Base-by-base conservation (phyloP, 2,329 filamentous ascomycete genomes). In the Colletotrichum somersetense region DNA sequence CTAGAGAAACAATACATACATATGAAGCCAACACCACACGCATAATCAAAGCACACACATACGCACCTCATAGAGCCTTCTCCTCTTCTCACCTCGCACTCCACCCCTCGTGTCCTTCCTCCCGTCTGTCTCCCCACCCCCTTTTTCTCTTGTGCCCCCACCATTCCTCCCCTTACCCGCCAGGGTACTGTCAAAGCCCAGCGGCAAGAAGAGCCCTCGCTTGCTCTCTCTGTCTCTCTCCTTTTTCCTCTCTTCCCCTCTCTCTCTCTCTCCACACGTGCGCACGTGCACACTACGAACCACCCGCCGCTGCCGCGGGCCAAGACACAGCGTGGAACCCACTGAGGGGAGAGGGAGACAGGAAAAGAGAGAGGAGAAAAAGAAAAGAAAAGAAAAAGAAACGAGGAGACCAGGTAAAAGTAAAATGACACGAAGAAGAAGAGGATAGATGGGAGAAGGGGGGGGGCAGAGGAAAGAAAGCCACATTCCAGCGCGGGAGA, bases 381-480 rank as follows among this genome's bases (percentile, higher is more conserved):
- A 18, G 67, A 63, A 26, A 62, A 53, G 7, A 20, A 46, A 7
- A 6, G 35, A n/a, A 44, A 16, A 61, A 58, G 30, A 33, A 67
- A 57, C 20, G 62, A 35, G 61, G 53, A 61, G 66, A 10, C 35
- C 26, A 52, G 30, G 50, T 40, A 53, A 61, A 46, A 58, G 35
- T 73, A 71, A 75, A 70, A 67, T 65, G 66, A 75, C 67, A 64
- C 66, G 57, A 70, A 73, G 68, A 71, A 75, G 74, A 71, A 75
- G 74, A 74, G 62, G 75, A 61, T n/a, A 68, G 69, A 59, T 16
- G 16, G 33, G 18, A 14, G 20, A 16, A 10, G 30, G 30, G 18
- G 33, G 10, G 10, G 16, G 18, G 18, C 16, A 11, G 53, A 35
- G 33, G 26, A 53, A 3, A 53, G 26, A 8, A 5, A 14, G 50